Conservation (phyloP, 2,329 filamentous ascomycete genomes). For the Colletotrichum shisoi region DNA sequence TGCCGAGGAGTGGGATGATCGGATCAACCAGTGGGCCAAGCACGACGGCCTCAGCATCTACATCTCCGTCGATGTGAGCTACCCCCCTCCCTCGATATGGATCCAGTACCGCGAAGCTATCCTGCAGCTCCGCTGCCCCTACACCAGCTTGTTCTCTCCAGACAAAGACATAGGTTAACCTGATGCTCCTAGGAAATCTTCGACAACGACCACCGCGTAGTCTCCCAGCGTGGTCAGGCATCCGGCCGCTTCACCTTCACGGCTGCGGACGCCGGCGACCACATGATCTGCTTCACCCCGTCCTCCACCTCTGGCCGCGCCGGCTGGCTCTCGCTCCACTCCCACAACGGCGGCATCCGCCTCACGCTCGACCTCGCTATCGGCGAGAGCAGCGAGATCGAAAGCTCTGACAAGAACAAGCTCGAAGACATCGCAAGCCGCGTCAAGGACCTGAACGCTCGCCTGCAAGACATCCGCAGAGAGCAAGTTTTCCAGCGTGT, state of each 20-base stretch:
- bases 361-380: slow-evolving; percentile 90
- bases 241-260: slow-evolving; percentile 93
- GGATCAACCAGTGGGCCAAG: slow-evolving; percentile 71
- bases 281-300: slow-evolving; percentile 93
- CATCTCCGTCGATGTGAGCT: slow-evolving; percentile 83
- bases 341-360: slow-evolving; percentile 78
- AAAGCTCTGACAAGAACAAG: slow-evolving; percentile 92
- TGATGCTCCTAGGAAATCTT: slow-evolving; percentile 76
- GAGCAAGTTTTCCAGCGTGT: slow-evolving; percentile 98
- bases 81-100: slow-evolving; percentile 7
- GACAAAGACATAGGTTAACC: slow-evolving; percentile 29
- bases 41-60: slow-evolving; percentile 82
- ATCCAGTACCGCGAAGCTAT: slow-evolving; percentile 2
- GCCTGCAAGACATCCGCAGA: slow-evolving; percentile 85
- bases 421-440: slow-evolving; percentile 87
- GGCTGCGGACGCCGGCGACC: slow-evolving; percentile 91
- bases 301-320: slow-evolving; percentile 73
- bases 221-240: slow-evolving; percentile 79
- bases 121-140: neutral
- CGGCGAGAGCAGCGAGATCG: slow-evolving; percentile 91
- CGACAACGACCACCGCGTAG: slow-evolving; percentile 96
- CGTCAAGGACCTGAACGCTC: slow-evolving; percentile 85
- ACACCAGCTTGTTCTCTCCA: slow-evolving; percentile 2
- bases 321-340: slow-evolving; percentile 74
- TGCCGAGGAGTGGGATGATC: slow-evolving; percentile 82